A percentile compares a stretch with the other conserved stretches of the same genome.
Evolutionary conservation across 2,329 filamentous ascomycete species (phyloP).

Genomic region (Xylaria sp.): DNA sequence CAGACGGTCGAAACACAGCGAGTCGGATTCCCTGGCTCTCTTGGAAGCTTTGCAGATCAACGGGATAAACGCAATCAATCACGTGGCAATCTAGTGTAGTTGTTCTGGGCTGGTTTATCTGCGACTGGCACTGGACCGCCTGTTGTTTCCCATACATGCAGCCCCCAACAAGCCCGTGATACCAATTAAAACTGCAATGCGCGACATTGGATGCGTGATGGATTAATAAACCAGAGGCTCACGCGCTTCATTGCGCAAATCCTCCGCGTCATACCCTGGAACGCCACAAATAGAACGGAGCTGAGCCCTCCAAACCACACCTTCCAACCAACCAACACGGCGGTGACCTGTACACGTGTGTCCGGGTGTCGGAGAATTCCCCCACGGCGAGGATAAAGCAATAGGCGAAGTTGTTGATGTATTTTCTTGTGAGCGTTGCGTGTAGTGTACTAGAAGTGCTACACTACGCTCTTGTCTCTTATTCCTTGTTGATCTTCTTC

Average conservation of each 20-base stretch:
- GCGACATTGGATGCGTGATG: conserved; percentile 21
- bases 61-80: conserved; percentile 30
- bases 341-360: conserved; percentile 18
- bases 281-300: conserved; percentile 41
- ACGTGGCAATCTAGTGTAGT: conserved; percentile 29
- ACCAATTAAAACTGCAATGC: conserved; percentile 32
- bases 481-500: conserved; percentile 71
- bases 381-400: conserved; percentile 28
- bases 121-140: conserved; percentile 20
- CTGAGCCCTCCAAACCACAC: conserved; percentile 37
- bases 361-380: conserved; percentile 30
- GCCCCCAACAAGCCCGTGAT: conserved; percentile 27
- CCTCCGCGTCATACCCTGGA: conserved; percentile 33
- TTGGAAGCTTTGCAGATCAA: conserved; percentile 23
- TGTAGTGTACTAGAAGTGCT: conserved; percentile 15
- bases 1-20: conserved; percentile 5
- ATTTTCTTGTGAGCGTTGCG: conserved; percentile 10
- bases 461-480: conserved; percentile 38
- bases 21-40: conserved; percentile 11
- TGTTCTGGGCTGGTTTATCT: conserved; percentile 28
- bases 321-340: conserved; percentile 35
- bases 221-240: conserved; percentile 26
- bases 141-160: conserved; percentile 20
- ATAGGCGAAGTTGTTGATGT: conserved; percentile 23
- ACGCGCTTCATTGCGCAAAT: conserved; percentile 28